phyloP scores from a whole-genome alignment of 495 filamentous ascomycete species.

The Penicillium tannophilum region DNA sequence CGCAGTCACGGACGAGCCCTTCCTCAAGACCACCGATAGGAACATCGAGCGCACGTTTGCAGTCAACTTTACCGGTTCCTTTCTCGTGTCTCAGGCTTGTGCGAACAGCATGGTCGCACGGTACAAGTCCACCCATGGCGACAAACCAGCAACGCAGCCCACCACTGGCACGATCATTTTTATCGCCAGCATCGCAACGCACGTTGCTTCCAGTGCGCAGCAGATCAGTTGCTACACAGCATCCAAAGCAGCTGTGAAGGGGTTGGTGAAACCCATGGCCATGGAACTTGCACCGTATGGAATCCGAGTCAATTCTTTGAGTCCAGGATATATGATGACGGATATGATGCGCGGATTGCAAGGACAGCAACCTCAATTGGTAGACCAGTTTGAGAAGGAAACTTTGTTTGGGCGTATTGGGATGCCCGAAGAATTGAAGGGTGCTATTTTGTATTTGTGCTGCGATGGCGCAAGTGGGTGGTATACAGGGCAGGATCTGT shows the following conservation, averaged over 20 bases:
- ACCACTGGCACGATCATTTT: slow-evolving; percentile 19
- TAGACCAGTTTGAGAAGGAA: slow-evolving; percentile 14
- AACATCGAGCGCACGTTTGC: slow-evolving; percentile 12
- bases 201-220: slow-evolving; percentile 14
- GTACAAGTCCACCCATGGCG: slow-evolving; percentile 3
- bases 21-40: slow-evolving; percentile 16
- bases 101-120: slow-evolving; percentile 18
- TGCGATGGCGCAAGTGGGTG: slow-evolving; percentile 5
- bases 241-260: slow-evolving; percentile 50
- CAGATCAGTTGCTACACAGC: slow-evolving; percentile 40
- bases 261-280: slow-evolving; percentile 52
- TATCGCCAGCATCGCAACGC: slow-evolving; percentile 23
- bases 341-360: slow-evolving; percentile 13
- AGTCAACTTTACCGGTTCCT: slow-evolving; percentile 23
- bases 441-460: slow-evolving; percentile 10
- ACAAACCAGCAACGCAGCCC: no score
- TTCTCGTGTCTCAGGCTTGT: slow-evolving; percentile 19
- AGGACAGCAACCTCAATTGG: slow-evolving; percentile 7
- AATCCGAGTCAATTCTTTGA: slow-evolving; percentile 48
- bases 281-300: slow-evolving; percentile 50
- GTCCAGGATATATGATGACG: slow-evolving; percentile 34
- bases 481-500: slow-evolving; percentile 13
- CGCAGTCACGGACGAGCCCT: slow-evolving; percentile 20
- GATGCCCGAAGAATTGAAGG: slow-evolving; percentile 7
- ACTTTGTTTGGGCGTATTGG: slow-evolving; percentile 12